Base-by-base conservation (phyloP, 371 early-diverging fungal genomes). In the Blakeslea trispora region DNA sequence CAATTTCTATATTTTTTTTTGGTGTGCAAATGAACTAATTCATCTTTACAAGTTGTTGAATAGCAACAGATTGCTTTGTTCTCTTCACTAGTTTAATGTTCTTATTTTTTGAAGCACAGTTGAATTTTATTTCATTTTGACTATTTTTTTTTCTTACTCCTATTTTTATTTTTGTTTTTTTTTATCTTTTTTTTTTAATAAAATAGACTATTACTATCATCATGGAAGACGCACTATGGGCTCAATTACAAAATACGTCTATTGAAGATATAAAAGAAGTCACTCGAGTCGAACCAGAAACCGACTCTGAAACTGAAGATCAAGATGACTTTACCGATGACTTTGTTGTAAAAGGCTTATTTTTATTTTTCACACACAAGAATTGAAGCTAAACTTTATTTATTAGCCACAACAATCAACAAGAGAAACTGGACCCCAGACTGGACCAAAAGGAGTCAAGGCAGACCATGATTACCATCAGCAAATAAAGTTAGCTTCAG, bases 391-490 rank as follows among this genome's bases (percentile, higher is more conserved):
- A 7, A 42, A 42, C 19, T 42, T 21, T 18, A 42, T 42, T 42
- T 17, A 18, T 44, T 22, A 23, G 13, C 45, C 50, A 37, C 50
- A n/a, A n/a, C n/a, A 49, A 34, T 50, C 49, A 42, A 31, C 34
- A 40, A 50, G 59, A 18, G n/a, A 34, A 46, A 31, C 47, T 13
- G 81, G 79, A n/a, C 71, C 69, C 13, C 77, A 81, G 48, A 84
- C 84, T 13, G 84, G 84, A 0, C 82, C 82, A 15, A 84, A 84
- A 61, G 84, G 84, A 44, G 84, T 84, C 13, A 50, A 75, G 41
- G 81, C 82, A 9, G 84, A 84, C 63, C 72, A 81, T 48, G 69
- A 60, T 8, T 70, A 66, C 58, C 66, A 77, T 45, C 64, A 74
- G 48, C 63, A 71, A 63, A 34, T 57, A 32, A 45, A 69, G 44